A percentile compares a stretch with the other conserved stretches of the same genome.
These are phyloP conservation scores for Trichoderma sp. DNA, from an alignment of 2,329 filamentous ascomycete genomes.

Conservation along the genomic window DNA sequence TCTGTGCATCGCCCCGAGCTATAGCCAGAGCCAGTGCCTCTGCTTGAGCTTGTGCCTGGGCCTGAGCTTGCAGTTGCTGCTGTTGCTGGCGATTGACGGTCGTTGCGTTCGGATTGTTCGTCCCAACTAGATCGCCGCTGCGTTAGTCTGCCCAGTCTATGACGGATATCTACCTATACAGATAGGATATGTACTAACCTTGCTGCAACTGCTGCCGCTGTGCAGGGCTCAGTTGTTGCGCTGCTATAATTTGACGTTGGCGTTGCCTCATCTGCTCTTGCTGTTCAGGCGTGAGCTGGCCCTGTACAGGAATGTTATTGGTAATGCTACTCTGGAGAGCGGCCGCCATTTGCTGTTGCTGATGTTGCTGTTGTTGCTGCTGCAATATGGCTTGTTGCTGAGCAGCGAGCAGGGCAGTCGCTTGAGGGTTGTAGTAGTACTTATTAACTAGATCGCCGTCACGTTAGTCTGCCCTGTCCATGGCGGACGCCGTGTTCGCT, in stretches of 20 bases:
- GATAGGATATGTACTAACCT: constrained; percentile 33
- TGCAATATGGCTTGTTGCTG: constrained; percentile 51
- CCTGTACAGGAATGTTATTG: constrained; percentile 32
- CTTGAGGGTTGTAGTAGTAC: constrained; percentile 39
- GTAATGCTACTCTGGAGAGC: constrained; percentile 43
- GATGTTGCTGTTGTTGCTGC: constrained; percentile 43
- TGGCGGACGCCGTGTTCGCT: too few species aligned
- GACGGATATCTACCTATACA: too few species aligned
- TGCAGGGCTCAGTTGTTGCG: constrained; percentile 36
- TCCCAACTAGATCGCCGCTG: constrained; percentile 33
- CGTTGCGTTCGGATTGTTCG: constrained; percentile 39
- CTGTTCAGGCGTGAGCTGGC: constrained; percentile 42
- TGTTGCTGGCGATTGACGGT: too few species aligned
- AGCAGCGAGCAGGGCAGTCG: constrained; percentile 50
- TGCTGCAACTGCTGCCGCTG: constrained; percentile 35
- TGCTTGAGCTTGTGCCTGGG: too few species aligned
- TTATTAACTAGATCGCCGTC: too few species aligned
- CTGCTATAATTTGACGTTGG: constrained; percentile 43
- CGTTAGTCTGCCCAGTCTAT: not conserved
- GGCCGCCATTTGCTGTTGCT: constrained; percentile 47
- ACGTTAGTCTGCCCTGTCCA: too few species aligned
- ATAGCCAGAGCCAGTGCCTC: not conserved
- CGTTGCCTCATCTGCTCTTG: constrained; percentile 38
- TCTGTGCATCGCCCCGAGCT: constrained; percentile 31
- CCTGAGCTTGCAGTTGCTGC: constrained; percentile 30